Evolutionary conservation across 306 rosid genomes (phyloP).

Genomic region (Geum urbanum): DNA sequence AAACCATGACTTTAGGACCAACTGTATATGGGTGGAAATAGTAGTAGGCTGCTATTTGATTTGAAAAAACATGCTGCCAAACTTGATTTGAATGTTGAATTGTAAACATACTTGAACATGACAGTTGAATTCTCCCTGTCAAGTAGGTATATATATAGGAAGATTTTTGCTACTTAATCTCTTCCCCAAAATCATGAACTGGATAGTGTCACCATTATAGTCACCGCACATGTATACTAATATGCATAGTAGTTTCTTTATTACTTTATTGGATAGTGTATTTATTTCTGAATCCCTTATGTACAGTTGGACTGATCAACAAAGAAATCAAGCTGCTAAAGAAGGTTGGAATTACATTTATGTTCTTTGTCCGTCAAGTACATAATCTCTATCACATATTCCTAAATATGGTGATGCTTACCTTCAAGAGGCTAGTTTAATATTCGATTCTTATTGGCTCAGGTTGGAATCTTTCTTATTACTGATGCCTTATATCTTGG

Average conservation of each 20-base stretch:
- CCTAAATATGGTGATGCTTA: slow-evolving; percentile 1
- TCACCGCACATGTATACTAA: neutral
- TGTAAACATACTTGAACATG: too few relatives aligned
- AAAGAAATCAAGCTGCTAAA: slow-evolving; percentile 75
- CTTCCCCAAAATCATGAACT: too few relatives aligned
- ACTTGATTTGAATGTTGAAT: too few relatives aligned
- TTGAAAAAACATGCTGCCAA: too few relatives aligned
- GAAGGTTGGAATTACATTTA: slow-evolving; percentile 81
- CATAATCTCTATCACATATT: neutral
- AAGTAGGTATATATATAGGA: too few relatives aligned
- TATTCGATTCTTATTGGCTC: slow-evolving; percentile 26
- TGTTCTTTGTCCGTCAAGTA: slow-evolving; percentile 91
- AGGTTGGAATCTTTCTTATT: slow-evolving; percentile 63
- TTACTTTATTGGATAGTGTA: slow-evolving; percentile 6
- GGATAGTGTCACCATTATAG: too few relatives aligned
- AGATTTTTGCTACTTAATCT: too few relatives aligned
- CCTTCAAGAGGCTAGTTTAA: slow-evolving; percentile 5
- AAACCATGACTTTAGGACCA: too few relatives aligned
- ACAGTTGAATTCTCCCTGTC: too few relatives aligned
- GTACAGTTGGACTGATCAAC: slow-evolving; percentile 91
- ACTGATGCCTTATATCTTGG: slow-evolving; percentile 72
- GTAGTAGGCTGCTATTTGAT: too few relatives aligned
- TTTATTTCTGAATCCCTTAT: slow-evolving; percentile 8
- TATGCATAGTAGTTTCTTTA: neutral
- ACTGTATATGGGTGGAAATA: too few relatives aligned